Percentiles rank a stretch among this genome's conserved stretches.
phyloP scores from a whole-genome alignment of 768 basidiomycete genomes.

The Termitomyces sp. region DNA sequence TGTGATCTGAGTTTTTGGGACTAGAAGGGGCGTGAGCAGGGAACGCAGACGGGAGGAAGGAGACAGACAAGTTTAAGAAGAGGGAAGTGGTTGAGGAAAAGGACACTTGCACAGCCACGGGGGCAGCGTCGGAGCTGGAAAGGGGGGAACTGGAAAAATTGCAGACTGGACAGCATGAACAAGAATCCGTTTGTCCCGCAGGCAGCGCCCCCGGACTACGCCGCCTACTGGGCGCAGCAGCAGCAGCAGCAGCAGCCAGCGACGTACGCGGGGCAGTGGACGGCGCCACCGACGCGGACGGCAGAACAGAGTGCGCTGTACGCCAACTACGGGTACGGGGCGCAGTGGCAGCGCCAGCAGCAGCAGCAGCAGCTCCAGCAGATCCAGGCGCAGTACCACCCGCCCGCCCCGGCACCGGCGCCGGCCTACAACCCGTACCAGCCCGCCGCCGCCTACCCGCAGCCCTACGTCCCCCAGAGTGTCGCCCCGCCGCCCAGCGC shows the following conservation, averaged over 20 bases:
- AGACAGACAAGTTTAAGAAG: too few relatives aligned
- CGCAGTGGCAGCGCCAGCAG: slow-evolving; percentile 70
- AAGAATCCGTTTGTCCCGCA: slow-evolving; percentile 80
- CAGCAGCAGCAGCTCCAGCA: slow-evolving; percentile 40
- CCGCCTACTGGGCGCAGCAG: slow-evolving; percentile 35
- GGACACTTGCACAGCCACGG: too few relatives aligned
- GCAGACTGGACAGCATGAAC: slow-evolving; percentile 48
- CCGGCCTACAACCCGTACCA: slow-evolving; percentile 71
- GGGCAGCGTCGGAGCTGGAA: too few relatives aligned
- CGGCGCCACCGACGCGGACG: slow-evolving; percentile 70
- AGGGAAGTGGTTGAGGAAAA: too few relatives aligned
- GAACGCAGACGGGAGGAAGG: too few relatives aligned
- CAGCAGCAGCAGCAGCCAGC: slow-evolving; percentile 47
- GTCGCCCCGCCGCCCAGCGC: slow-evolving; percentile 39
- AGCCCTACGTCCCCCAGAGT: slow-evolving; percentile 63
- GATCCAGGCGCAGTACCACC: slow-evolving; percentile 49
- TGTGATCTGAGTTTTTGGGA: too few relatives aligned
- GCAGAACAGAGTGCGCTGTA: slow-evolving; percentile 82
- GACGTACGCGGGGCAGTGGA: slow-evolving; percentile 64
- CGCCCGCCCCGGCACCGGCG: slow-evolving; percentile 55
- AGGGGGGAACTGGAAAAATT: too few relatives aligned
- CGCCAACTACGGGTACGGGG: slow-evolving; percentile 89
- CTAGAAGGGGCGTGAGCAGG: too few relatives aligned
- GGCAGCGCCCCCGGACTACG: slow-evolving; percentile 32
- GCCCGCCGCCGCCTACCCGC: slow-evolving; percentile 58